A percentile compares a stretch with the other conserved stretches of the same genome.
These are phyloP conservation scores for Xylariaceae sp. DNA, from an alignment of 2,329 filamentous ascomycete species.

Conservation along the genomic window DNA sequence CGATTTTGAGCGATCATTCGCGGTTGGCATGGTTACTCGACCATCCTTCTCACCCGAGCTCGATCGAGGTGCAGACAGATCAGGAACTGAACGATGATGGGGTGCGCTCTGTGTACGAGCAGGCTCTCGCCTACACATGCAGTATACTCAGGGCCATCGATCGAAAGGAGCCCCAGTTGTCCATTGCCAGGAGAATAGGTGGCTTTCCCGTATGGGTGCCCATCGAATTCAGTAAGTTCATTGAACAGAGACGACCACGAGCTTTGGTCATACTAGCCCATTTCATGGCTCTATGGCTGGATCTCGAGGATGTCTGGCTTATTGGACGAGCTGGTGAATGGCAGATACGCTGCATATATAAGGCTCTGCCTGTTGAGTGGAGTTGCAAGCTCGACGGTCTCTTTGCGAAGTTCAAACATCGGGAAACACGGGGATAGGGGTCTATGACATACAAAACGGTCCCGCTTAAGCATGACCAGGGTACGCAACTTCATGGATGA, in stretches of 20 bases:
- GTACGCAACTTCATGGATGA: not conserved
- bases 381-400: slow-evolving; percentile 33
- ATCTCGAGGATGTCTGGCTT: slow-evolving; percentile 34
- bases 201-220: slow-evolving; percentile 35
- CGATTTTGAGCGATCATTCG: slow-evolving; percentile 31
- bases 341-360: slow-evolving; percentile 36
- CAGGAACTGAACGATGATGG: slow-evolving; percentile 31
- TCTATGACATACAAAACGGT: not conserved
- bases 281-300: slow-evolving; percentile 37
- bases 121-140: slow-evolving; percentile 34
- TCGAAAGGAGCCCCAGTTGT: slow-evolving; percentile 28
- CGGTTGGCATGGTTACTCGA: slow-evolving; percentile 35
- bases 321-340: slow-evolving; percentile 34
- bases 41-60: slow-evolving; percentile 25
- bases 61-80: slow-evolving; percentile 26
- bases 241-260: slow-evolving; percentile 34
- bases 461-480: not conserved
- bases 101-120: slow-evolving; percentile 29
- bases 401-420: slow-evolving; percentile 28
- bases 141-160: slow-evolving; percentile 30
- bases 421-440: slow-evolving; percentile 7
- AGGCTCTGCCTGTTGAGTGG: slow-evolving; percentile 34
- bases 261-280: slow-evolving; percentile 36
- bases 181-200: slow-evolving; percentile 33
- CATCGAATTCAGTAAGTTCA: slow-evolving; percentile 32